phyloP scores from a whole-genome alignment of 352 stramenopile species.

The Elongisporangium senticosum region DNA sequence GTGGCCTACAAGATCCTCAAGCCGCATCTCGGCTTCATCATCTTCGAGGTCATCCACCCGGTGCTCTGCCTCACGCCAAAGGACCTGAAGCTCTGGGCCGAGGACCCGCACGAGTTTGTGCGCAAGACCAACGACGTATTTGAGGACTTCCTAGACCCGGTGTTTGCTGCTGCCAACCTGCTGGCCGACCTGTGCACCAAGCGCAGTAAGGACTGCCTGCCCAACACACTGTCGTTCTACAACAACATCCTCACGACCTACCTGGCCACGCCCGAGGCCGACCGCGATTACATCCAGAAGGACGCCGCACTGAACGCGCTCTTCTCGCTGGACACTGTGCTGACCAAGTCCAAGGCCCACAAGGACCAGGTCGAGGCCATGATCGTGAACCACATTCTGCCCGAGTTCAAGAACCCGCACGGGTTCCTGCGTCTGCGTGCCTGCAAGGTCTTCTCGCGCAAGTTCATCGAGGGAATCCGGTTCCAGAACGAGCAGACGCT shows the following conservation, averaged over 20 bases:
- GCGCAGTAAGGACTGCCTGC: conserved; percentile 92
- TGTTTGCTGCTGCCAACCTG: conserved; percentile 92
- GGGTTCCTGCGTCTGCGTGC: conserved; percentile 93
- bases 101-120: conserved; percentile 97
- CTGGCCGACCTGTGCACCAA: conserved; percentile 94
- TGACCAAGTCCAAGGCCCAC: conserved; percentile 94
- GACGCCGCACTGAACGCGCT: conserved; percentile 93
- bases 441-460: conserved; percentile 96
- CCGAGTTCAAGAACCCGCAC: conserved; percentile 94
- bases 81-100: conserved; percentile 94
- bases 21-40: conserved; percentile 95
- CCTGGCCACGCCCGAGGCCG: conserved; percentile 42
- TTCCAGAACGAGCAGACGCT: conserved; percentile 90
- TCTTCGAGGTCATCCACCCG: conserved; percentile 97
- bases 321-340: conserved; percentile 88
- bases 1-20: conserved; percentile 97
- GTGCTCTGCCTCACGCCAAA: conserved; percentile 92
- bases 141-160: conserved; percentile 95
- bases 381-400: conserved; percentile 93
- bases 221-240: conserved; percentile 88
- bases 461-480: conserved; percentile 87
- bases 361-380: conserved; percentile 91
- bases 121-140: conserved; percentile 97
- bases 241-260: conserved; percentile 93
- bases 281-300: conserved; percentile 95